Base-by-base conservation (phyloP, 2,329 filamentous ascomycete genomes). In the Neofusicoccum kwambonambiense region DNA sequence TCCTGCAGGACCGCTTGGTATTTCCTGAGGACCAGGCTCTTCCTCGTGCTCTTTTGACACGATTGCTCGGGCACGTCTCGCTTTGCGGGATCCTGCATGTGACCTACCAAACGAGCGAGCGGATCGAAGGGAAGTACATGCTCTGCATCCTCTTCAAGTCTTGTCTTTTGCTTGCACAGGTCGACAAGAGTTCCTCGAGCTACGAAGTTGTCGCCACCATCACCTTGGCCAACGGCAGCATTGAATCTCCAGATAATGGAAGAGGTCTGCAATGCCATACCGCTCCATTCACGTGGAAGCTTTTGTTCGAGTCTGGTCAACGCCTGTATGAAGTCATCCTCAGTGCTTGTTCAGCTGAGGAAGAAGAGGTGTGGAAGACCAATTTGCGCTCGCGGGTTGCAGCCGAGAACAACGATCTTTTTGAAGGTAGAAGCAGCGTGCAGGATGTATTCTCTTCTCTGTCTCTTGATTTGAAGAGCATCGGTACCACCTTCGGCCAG, bases 251-350 rank as follows among this genome's bases (percentile, higher is more conserved):
- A 3, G 89, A 93, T 72, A 93, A 94, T 74, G 89, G 89, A 19
- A 84, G 87, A 82, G 91, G 92, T 0, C 75, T 98, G 7, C 92
- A 94, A 81, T 97, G 93, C 72, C 89, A 95, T 68, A 91, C 90
- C 3, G 91, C 91, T 0, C 88, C 91, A 0, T 91, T 91, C 75
- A 95, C 93, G 1, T 98, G 93, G 94, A 99, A 98, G 75, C 72
- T 97, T 11, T 83, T 92, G 2, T 97, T 98, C 72, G 89, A 95
- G 74, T 86, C 87, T 68, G 84, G 90, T 64, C 86, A 90, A 69
- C 87, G 90, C 66, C 81, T 94, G 62, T 94, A 91, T 74, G 94
- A 98, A 76, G 78, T 97, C 15, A 87, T 97, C 45, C 83, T 97
- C 79, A 96, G 90, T 69, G 94, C 93, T 41, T 97, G 93, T 71